Evolutionary conservation across 495 filamentous ascomycete species (phyloP).

Genomic region (Podospora anserina): DNA sequence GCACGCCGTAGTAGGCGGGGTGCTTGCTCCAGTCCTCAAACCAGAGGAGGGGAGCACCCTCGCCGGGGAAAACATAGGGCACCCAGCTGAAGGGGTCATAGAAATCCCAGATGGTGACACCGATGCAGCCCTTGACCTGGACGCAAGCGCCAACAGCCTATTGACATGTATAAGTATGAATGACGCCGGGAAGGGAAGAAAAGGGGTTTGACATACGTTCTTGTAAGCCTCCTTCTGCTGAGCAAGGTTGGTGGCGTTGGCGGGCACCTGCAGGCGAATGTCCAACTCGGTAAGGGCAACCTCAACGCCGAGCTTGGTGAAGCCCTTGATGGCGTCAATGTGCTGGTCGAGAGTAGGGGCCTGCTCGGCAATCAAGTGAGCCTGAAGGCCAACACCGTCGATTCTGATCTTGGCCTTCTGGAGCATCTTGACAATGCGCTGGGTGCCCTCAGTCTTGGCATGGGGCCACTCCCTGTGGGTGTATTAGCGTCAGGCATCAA

Average conservation of each 20-base stretch:
- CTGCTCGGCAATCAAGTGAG: slow-evolving; percentile 57
- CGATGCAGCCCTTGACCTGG: slow-evolving; percentile 56
- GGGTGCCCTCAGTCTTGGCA: slow-evolving; percentile 38
- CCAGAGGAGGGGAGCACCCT: slow-evolving; percentile 54
- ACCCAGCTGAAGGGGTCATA: slow-evolving; percentile 59
- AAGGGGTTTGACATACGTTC: slow-evolving; percentile 21
- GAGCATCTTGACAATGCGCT: slow-evolving; percentile 56
- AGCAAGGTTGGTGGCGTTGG: slow-evolving; percentile 42
- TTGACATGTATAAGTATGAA: slow-evolving; percentile 14
- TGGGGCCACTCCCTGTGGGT: slow-evolving; percentile 39
- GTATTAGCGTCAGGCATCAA: too few relatives aligned
- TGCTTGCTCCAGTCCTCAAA: slow-evolving; percentile 53
- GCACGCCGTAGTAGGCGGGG: slow-evolving; percentile 49
- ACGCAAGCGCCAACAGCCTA: slow-evolving; percentile 54
- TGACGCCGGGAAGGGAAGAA: not conserved
- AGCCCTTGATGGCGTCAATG: slow-evolving; percentile 48
- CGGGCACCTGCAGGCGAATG: slow-evolving; percentile 50
- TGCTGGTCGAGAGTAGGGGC: slow-evolving; percentile 48
- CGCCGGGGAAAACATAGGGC: slow-evolving; percentile 50
- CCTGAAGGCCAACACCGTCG: slow-evolving; percentile 64
- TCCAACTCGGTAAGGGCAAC: slow-evolving; percentile 63
- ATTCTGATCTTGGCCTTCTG: slow-evolving; percentile 53
- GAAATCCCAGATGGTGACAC: slow-evolving; percentile 66
- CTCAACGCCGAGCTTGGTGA: slow-evolving; percentile 53
- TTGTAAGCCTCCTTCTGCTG: slow-evolving; percentile 60